A percentile compares a stretch with the other conserved stretches of the same genome.
phyloP scores from a whole-genome alignment of 164 flowering plant species.

The Stephania cephalantha region DNA sequence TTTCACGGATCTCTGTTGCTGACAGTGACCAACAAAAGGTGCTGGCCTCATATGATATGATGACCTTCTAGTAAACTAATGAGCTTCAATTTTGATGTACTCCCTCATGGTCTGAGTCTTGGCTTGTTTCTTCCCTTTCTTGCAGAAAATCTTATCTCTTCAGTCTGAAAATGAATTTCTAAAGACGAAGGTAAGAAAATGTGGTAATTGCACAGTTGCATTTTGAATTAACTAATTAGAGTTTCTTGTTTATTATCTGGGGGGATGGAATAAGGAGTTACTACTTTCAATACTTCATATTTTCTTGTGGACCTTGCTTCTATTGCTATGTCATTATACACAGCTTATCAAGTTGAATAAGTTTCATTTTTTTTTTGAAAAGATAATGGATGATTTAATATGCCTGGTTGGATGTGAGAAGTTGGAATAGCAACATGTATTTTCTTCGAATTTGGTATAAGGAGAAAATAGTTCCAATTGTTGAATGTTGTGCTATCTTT shows the following conservation, averaged over 20 bases:
- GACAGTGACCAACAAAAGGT: constrained; percentile 69
- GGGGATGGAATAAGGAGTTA: neutral
- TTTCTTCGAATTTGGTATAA: neutral
- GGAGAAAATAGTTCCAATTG: neutral
- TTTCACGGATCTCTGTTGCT: constrained; percentile 40
- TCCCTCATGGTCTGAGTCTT: neutral
- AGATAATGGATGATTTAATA: neutral
- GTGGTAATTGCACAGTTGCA: neutral
- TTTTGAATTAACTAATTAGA: neutral
- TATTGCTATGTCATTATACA: neutral
- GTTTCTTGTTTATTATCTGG: neutral
- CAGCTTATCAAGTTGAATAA: neutral
- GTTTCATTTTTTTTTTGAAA: neutral
- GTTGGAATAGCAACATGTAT: neutral
- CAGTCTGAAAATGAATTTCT: constrained; percentile 54
- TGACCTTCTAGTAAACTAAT: neutral
- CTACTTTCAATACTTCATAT: neutral
- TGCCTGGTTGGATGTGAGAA: neutral
- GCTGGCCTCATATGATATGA: neutral
- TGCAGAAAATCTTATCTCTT: constrained; percentile 51
- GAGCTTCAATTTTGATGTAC: neutral
- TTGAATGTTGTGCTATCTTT: neutral
- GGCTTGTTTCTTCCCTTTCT: constrained; percentile 3
- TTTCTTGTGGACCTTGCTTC: neutral
- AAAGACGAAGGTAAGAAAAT: constrained; percentile 35